Base-by-base conservation (phyloP, 129 eudicot genomes). In the Centella asiatica region DNA sequence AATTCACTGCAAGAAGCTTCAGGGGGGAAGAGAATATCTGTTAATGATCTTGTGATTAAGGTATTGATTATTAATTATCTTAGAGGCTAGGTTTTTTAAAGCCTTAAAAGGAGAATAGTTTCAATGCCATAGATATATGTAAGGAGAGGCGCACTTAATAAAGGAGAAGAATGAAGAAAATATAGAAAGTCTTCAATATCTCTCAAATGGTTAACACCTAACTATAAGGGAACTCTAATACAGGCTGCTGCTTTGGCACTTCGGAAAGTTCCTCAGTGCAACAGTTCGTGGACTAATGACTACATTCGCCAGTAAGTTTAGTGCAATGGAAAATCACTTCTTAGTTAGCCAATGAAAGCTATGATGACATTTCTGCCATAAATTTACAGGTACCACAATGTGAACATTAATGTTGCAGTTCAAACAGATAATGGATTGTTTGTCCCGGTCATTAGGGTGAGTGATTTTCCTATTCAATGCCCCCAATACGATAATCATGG, bases 211-310 rank as follows among this genome's bases (percentile, higher is more conserved):
- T 26, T 27, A 53, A 53, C 27, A 27, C 59, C n/a, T 37, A 32
- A 65, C 69, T 37, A 5, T 14, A 57, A 45, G 40, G 17, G 18
- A 12, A 32, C 42, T 80, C 63, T 6, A 54, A 44, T 70, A 64
- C 86, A 93, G 99, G 99, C 99, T 80, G 95, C 99, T 45, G 99
- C 99, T 57, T 78, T 93, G 90, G 99, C 99, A 62, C 89, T 93
- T 69, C 82, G 80, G 57, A 93, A 93, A 78, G 99, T 93, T 73
- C 99, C 99, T 56, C 81, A 74, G 60, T 80, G 95, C 69, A 89
- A 89, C 69, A 93, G 99, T 72, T 93, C 99, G 48, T 93, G 99
- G 99, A 87, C 92, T 57, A 65, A 87, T 51, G 89, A 93, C 45
- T 93, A 84, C 74, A 87, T 90, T 65, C 95, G 98, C 62, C 95